Evolutionary conservation across 768 basidiomycete genomes (phyloP).

Genomic region (Boletus rubropictus): DNA sequence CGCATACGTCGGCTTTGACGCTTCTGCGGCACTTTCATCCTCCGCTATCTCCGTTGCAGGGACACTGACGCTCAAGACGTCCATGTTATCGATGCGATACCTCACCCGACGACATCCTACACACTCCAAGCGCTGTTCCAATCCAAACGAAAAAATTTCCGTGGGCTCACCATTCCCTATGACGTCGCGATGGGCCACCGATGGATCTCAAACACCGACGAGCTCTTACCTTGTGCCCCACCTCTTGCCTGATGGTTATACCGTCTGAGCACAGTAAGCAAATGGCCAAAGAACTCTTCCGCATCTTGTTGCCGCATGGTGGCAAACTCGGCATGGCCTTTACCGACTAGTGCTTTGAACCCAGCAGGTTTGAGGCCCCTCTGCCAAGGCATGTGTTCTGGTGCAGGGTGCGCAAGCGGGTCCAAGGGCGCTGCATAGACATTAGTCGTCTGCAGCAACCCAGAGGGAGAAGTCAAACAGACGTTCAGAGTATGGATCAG

Average conservation of each 20-base stretch:
- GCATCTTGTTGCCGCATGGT: constrained; percentile 98
- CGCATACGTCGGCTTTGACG: constrained; percentile 51
- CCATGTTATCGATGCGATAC: constrained; percentile 71
- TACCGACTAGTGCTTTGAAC: constrained; percentile 88
- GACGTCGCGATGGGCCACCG: background rate
- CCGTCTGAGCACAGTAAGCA: constrained; percentile 68
- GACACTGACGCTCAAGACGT: constrained; percentile 76
- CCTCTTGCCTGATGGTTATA: constrained; percentile 46
- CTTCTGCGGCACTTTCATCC: constrained; percentile 2
- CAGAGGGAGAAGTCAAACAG: constrained; percentile 1
- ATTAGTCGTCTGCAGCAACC: constrained; percentile 7
- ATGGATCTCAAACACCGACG: background rate
- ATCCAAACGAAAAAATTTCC: constrained; percentile 67
- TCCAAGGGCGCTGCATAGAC: constrained; percentile 23
- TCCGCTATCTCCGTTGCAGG: constrained; percentile 45
- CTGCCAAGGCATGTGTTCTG: constrained; percentile 42
- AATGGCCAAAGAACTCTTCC: constrained; percentile 86
- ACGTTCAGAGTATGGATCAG: constrained; percentile 46
- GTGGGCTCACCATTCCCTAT: constrained; percentile 53
- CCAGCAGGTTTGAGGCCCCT: constrained; percentile 74
- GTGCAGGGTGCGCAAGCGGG: constrained; percentile 29
- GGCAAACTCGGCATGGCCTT: constrained; percentile 88
- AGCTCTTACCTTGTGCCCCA: constrained; percentile 31
- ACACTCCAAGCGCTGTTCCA: constrained; percentile 88
- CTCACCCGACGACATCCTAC: constrained; percentile 70